phyloP scores from a whole-genome alignment of 495 filamentous ascomycete genomes.

The Bombardia bombarda region DNA sequence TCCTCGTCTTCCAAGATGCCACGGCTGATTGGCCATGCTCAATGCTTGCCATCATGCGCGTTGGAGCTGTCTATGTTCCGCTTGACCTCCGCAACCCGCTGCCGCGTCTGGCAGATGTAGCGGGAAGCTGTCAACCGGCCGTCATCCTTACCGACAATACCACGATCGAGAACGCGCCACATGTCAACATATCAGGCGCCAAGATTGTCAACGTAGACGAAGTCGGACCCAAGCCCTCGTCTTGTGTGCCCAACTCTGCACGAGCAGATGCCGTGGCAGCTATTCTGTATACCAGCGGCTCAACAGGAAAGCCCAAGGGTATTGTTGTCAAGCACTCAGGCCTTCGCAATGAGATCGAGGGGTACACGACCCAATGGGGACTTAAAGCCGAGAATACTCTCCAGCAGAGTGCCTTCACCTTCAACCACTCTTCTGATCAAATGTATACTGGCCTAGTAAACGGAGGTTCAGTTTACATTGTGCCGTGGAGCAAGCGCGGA shows the following conservation, averaged over 20 bases:
- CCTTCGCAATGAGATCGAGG: too few relatives aligned
- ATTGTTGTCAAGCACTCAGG: conserved; percentile 25
- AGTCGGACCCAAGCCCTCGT: not conserved
- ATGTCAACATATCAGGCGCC: too few relatives aligned
- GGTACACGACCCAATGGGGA: too few relatives aligned
- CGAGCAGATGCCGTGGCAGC: conserved; percentile 21
- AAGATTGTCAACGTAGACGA: not conserved
- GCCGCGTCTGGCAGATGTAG: conserved; percentile 12
- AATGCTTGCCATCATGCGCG: conserved; percentile 42
- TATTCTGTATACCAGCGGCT: conserved; percentile 41
- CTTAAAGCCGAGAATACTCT: conserved; percentile 20
- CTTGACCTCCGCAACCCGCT: conserved; percentile 31
- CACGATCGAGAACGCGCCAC: not conserved
- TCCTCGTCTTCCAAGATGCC: conserved; percentile 27
- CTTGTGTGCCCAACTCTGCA: too few relatives aligned
- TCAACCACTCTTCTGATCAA: conserved; percentile 22
- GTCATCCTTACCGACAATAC: conserved; percentile 35
- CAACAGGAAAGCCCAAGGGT: conserved; percentile 40
- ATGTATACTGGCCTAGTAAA: conserved; percentile 15
- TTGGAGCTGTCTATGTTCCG: conserved; percentile 46
- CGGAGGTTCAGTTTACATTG: conserved; percentile 19
- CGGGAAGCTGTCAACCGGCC: conserved; percentile 5
- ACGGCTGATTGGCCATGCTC: conserved; percentile 39
- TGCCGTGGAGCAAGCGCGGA: conserved; percentile 7
- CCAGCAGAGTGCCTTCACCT: conserved; percentile 24